Percentiles rank a stretch among this genome's conserved stretches.
These are phyloP conservation scores for Naganishia vishniacii DNA, from an alignment of 768 basidiomycete species.

Conservation along the genomic window DNA sequence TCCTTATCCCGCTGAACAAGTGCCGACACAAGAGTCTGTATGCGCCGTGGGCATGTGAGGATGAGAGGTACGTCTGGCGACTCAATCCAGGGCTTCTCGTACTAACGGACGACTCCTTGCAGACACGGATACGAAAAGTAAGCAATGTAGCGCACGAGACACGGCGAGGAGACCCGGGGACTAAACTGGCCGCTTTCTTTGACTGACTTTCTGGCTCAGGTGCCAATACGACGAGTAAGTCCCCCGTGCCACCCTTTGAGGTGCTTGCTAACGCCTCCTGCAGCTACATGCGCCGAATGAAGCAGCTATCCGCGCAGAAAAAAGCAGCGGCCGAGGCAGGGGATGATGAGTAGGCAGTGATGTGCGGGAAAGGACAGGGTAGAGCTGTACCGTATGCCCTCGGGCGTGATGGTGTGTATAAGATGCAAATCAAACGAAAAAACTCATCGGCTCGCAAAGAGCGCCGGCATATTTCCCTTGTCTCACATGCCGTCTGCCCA, in stretches of 20 bases:
- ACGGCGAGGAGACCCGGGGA: background rate
- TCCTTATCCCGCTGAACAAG: slow-evolving; percentile 78
- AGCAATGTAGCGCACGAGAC: too few species aligned
- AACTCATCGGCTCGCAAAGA: too few species aligned
- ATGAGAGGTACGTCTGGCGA: slow-evolving; percentile 67
- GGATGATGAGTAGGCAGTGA: slow-evolving; percentile 23
- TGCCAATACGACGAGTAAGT: slow-evolving; percentile 85
- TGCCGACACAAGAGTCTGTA: slow-evolving; percentile 74
- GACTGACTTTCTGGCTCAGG: too few species aligned
- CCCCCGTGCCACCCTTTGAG: background rate
- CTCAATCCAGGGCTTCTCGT: background rate
- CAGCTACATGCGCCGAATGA: slow-evolving; percentile 86
- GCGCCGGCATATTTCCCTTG: too few species aligned
- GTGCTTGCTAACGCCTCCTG: background rate
- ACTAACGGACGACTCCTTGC: background rate
- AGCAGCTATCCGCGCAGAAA: slow-evolving; percentile 70
- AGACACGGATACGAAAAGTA: slow-evolving; percentile 53
- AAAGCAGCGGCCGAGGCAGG: slow-evolving; percentile 49
- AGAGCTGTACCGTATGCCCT: background rate
- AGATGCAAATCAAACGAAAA: background rate
- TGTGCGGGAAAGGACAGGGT: background rate
- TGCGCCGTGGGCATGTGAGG: slow-evolving; percentile 88
- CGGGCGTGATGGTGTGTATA: background rate
- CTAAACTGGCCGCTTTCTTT: too few species aligned
- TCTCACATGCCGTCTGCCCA: too few species aligned